These are phyloP conservation scores for Sporothrix dimorphospora DNA, from an alignment of 2,329 filamentous ascomycete genomes.

Conservation along the genomic window DNA sequence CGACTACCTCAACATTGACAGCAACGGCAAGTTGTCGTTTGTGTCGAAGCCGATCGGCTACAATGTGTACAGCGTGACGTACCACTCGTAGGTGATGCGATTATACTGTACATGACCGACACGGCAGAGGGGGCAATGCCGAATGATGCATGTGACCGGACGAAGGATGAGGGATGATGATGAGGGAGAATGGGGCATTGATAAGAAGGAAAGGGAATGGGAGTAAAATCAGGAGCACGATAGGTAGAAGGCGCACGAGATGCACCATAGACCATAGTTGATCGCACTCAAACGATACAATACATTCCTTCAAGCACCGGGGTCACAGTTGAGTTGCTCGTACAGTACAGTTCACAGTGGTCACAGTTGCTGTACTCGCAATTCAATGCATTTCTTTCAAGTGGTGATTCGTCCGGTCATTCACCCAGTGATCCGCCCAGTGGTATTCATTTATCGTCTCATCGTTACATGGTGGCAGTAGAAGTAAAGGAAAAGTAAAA, in stretches of 20 bases:
- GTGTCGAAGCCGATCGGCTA: constrained; percentile 31
- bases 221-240: background rate
- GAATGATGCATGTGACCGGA: background rate
- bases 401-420: too few relatives aligned
- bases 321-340: too few relatives aligned
- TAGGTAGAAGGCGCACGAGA: background rate
- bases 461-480: too few relatives aligned
- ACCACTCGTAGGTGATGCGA: constrained; percentile 29
- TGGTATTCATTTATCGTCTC: too few relatives aligned
- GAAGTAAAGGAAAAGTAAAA: background rate
- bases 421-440: too few relatives aligned
- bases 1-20: constrained; percentile 34
- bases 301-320: background rate
- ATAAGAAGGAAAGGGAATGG: background rate
- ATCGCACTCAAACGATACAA: background rate
- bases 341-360: too few relatives aligned
- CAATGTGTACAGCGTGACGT: constrained; percentile 37
- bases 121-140: background rate
- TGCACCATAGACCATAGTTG: background rate
- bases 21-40: constrained; percentile 33
- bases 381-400: too few relatives aligned
- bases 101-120: background rate
- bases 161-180: background rate
- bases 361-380: too few relatives aligned
- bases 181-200: background rate